Conservation (phyloP, 805 yeast species). For the Kockiozyma suomiensis region DNA sequence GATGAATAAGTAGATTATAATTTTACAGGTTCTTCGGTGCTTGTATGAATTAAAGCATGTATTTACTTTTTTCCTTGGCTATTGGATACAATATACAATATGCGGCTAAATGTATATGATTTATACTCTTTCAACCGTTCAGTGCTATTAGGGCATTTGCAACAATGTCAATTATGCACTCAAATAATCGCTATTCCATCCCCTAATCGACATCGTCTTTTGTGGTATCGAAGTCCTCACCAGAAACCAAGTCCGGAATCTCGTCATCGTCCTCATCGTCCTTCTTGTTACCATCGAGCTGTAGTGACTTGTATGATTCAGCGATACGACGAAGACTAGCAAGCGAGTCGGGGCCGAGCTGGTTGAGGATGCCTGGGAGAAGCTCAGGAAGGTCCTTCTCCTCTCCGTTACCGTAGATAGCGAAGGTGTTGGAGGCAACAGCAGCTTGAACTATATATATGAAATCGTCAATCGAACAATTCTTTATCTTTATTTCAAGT, state of each 20-base stretch:
- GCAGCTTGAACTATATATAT: constrained; percentile 74
- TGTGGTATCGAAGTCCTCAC: constrained; percentile 33
- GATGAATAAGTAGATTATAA: no score
- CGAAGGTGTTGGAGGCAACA: constrained; percentile 85
- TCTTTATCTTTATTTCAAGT: background rate
- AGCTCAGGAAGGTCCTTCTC: constrained; percentile 90
- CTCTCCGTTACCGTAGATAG: constrained; percentile 92
- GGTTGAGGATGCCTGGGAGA: constrained; percentile 92
- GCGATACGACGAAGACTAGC: constrained; percentile 87
- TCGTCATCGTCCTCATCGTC: constrained; percentile 54
- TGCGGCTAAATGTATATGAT: background rate
- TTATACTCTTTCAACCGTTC: background rate
- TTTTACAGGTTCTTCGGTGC: background rate
- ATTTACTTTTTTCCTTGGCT: constrained; percentile 10
- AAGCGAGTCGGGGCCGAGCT: constrained; percentile 94
- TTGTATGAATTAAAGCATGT: background rate
- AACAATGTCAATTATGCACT: background rate
- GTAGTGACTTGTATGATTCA: constrained; percentile 67
- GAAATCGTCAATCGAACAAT: background rate
- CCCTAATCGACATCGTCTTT: constrained; percentile 30
- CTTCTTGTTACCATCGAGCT: constrained; percentile 46
- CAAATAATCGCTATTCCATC: background rate
- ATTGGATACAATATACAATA: constrained; percentile 17
- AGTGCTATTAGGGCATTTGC: constrained; percentile 2
- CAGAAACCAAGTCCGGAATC: constrained; percentile 63